Base-by-base conservation (phyloP, 2,329 filamentous ascomycete species). In the Coleophoma cylindrospora region DNA sequence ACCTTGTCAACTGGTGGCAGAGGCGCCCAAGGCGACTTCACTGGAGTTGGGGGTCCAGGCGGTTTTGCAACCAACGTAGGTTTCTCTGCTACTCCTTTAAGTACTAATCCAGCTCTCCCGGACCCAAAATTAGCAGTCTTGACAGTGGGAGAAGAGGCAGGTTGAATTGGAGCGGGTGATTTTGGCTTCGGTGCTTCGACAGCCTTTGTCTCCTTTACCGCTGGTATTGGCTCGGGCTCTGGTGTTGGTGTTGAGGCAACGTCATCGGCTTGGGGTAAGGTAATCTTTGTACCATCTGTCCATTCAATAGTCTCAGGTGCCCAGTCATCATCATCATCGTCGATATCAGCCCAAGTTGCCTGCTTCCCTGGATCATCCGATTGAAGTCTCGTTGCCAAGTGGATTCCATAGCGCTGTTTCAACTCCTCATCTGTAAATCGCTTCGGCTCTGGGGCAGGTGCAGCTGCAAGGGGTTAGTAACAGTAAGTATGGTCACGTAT, bases 11-110 rank as follows among this genome's bases (percentile, higher is more conserved):
- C 80, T 1, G 90, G 89, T 13, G 92, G 92, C 27, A 97, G 71
- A 34, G 86, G 66, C 21, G 92, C 92, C 92, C 92, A 97, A 4
- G 92, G 92, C 4, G 91, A 96, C 65, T 95, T 96, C 22, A 84
- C 79, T 1, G 90, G 86, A 1, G 83, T 77, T 9, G 86, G 80
- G 4, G 80, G 76, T 2, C 76, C 75, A 1, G 84, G 80, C 14
- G 85, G 84, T 63, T 91, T 91, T 9, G 86, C 79, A 40, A 90
- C 84, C 4, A 90, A 69, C 0, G 84, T 85, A 33, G 85, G 84
- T 65, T 87, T 90, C 49, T 89, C 86, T 10, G 80, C 73, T 5
- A 80, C 80, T 36, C 80, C 80, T 62, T 87, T 89, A 33, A 88
- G 68, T 2, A 88, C 74, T 38, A 89, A 66, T 4, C 81, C 81